phyloP scores from a whole-genome alignment of 805 yeast genomes.

The Candida yuanshanica region DNA sequence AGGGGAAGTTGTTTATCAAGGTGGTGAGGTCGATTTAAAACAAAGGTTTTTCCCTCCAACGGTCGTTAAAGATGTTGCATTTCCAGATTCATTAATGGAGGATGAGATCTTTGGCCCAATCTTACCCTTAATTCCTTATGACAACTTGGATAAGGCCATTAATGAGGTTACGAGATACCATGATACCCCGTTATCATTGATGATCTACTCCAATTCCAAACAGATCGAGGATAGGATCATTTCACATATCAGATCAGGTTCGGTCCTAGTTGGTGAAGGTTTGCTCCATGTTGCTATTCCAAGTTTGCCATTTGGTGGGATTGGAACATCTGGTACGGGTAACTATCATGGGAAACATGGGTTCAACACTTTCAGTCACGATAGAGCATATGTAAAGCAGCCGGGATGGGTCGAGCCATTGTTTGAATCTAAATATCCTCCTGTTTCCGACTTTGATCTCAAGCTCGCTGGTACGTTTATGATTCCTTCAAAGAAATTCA shows the following conservation, averaged over 20 bases:
- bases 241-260: slow-evolving; percentile 63
- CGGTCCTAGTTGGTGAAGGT: slow-evolving; percentile 62
- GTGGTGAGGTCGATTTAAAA: slow-evolving; percentile 32
- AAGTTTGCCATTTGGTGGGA: slow-evolving; percentile 85
- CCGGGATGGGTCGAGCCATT: slow-evolving; percentile 59
- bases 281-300: slow-evolving; percentile 63
- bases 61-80: slow-evolving; percentile 52
- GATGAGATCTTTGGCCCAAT: slow-evolving; percentile 84
- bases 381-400: slow-evolving; percentile 60
- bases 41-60: slow-evolving; percentile 66
- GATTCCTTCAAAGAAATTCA: slow-evolving; percentile 30
- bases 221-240: slow-evolving; percentile 45
- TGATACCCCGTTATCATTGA: slow-evolving; percentile 79
- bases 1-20: slow-evolving; percentile 33
- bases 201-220: slow-evolving; percentile 52
- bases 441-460: slow-evolving; percentile 35
- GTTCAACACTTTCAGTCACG: slow-evolving; percentile 56
- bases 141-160: slow-evolving; percentile 38
- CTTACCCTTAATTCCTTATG: slow-evolving; percentile 62
- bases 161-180: slow-evolving; percentile 38
- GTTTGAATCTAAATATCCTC: slow-evolving; percentile 62
- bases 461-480: slow-evolving; percentile 23
- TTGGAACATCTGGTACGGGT: slow-evolving; percentile 82
- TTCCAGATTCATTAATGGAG: slow-evolving; percentile 68
- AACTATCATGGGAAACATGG: slow-evolving; percentile 73